Conservation (phyloP, 1,284 basidiomycete species). For the Phenoliferia sp. region DNA sequence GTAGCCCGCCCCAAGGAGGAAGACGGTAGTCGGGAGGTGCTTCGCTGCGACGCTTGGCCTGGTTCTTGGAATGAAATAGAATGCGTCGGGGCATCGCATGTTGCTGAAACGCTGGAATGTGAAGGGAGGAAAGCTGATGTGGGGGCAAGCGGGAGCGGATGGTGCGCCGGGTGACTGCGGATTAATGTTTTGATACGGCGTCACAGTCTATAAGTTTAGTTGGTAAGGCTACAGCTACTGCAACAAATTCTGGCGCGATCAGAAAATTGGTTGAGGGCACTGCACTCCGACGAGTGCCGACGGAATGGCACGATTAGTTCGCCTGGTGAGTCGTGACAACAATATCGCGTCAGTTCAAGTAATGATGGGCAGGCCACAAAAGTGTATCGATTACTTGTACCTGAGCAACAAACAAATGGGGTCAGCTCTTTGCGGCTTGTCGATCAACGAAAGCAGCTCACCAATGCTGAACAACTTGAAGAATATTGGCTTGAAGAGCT, state of each 20-base stretch:
- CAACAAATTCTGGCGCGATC: too few relatives aligned
- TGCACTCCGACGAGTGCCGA: conserved; percentile 7
- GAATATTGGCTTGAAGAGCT: conserved; percentile 14
- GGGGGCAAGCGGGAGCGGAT: too few relatives aligned
- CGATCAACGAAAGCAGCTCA: too few relatives aligned
- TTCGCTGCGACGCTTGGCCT: background rate
- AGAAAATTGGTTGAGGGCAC: conserved; percentile 30
- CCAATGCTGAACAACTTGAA: conserved; percentile 3
- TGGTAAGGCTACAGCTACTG: too few relatives aligned
- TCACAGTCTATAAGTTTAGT: too few relatives aligned
- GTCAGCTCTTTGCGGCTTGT: background rate
- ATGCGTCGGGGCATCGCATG: background rate
- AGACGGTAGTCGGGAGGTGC: background rate
- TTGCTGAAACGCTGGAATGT: background rate
- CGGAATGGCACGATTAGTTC: conserved; percentile 9
- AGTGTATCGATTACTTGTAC: background rate
- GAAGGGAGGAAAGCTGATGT: too few relatives aligned
- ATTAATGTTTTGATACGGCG: too few relatives aligned
- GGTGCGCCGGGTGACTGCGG: too few relatives aligned
- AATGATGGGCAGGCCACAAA: background rate
- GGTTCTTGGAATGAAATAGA: background rate
- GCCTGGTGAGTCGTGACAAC: conserved; percentile 12
- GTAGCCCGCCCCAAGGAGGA: background rate
- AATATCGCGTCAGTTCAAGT: conserved; percentile 7
- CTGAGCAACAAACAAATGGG: background rate